A percentile compares a stretch with the other conserved stretches of the same genome.
These are phyloP conservation scores for Metarhizium rileyi DNA, from an alignment of 2,329 filamentous ascomycete genomes.

Conservation along the genomic window DNA sequence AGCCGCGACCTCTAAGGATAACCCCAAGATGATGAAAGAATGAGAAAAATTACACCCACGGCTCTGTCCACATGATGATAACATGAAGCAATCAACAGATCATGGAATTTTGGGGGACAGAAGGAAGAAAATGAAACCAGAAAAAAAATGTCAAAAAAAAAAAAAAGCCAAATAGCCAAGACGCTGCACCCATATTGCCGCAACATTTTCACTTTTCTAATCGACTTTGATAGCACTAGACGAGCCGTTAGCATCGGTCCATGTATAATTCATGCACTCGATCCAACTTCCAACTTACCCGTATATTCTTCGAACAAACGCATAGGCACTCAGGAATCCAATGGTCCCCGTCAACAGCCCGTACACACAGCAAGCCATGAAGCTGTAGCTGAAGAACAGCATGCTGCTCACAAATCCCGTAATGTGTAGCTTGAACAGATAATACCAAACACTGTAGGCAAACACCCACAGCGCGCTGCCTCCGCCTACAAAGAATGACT, in stretches of 20 bases:
- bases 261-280: neutral
- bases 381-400: constrained; percentile 79
- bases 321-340: constrained; percentile 74
- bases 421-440: constrained; percentile 69
- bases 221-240: constrained; percentile 43
- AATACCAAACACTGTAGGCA: constrained; percentile 76
- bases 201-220: constrained; percentile 13
- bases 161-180: neutral
- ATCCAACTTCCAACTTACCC: constrained; percentile 40
- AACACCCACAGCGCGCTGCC: constrained; percentile 75
- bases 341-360: constrained; percentile 74
- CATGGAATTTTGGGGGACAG: too few species aligned
- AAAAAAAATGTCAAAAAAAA: neutral
- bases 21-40: too few species aligned
- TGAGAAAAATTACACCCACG: neutral
- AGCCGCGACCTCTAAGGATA: neutral
- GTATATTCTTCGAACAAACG: constrained; percentile 77
- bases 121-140: too few species aligned
- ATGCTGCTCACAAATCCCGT: constrained; percentile 68
- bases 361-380: constrained; percentile 73
- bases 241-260: constrained; percentile 3
- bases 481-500: constrained; percentile 71
- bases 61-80: too few species aligned
- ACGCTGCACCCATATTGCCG: neutral
- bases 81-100: too few species aligned